Evolutionary conservation across 345 rosid genomes (phyloP).

Genomic region (Eucalyptus brandiana): DNA sequence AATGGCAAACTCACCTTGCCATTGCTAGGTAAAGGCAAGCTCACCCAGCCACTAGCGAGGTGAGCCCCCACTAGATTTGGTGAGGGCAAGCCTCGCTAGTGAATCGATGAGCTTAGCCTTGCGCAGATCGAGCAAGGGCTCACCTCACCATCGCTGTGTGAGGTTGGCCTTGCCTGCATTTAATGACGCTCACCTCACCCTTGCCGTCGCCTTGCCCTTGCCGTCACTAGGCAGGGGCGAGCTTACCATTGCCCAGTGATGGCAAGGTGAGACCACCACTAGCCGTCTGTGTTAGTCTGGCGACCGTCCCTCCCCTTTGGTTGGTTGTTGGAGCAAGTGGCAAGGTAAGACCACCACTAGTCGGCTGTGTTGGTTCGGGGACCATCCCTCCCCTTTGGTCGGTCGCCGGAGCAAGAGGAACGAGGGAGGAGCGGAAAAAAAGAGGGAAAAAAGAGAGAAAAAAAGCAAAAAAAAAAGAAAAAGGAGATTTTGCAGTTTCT

Average conservation of each 20-base stretch:
- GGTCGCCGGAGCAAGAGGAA: accelerated
- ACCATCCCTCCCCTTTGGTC: too few species aligned
- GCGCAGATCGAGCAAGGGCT: accelerated
- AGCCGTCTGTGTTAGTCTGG: accelerated
- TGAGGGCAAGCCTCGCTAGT: accelerated
- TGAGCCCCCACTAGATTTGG: accelerated
- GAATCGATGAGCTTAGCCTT: accelerated
- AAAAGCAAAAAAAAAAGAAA: too few species aligned
- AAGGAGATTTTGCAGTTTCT: not conserved
- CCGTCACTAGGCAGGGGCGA: too few species aligned
- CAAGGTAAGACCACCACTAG: too few species aligned
- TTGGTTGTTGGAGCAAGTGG: accelerated
- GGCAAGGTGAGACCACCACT: too few species aligned
- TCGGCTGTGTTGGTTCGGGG: accelerated
- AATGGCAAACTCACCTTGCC: accelerated
- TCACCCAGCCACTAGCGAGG: accelerated
- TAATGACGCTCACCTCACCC: accelerated
- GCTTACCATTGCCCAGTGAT: accelerated
- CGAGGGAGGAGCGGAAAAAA: too few species aligned
- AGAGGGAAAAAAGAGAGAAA: too few species aligned
- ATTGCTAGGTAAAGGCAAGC: accelerated
- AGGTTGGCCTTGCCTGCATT: accelerated
- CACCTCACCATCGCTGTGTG: accelerated
- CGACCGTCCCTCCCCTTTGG: too few species aligned
- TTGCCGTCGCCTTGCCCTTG: too few species aligned